These are phyloP conservation scores for Vigna unguiculata DNA, from an alignment of 306 rosid genomes.

Conservation along the genomic window DNA sequence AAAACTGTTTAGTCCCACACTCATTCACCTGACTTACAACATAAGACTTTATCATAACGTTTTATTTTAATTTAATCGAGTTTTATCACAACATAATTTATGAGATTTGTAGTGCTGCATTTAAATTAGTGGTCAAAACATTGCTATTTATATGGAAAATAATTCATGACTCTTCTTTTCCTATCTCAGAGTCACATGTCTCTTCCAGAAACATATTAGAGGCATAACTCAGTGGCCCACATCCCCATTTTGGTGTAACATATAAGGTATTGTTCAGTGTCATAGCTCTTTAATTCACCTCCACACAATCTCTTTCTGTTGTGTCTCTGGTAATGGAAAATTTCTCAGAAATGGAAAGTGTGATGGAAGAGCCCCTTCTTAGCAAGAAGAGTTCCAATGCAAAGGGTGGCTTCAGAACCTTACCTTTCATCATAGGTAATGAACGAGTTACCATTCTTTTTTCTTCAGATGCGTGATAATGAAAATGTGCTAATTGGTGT, in stretches of 20 bases:
- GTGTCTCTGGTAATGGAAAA: neutral
- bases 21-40: too few species aligned
- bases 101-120: too few species aligned
- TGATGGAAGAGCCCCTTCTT: constrained; percentile 42
- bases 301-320: neutral
- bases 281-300: neutral
- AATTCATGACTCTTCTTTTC: too few species aligned
- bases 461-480: neutral
- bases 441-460: neutral
- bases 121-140: too few species aligned
- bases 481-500: neutral
- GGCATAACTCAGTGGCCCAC: neutral
- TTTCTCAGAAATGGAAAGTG: constrained; percentile 24
- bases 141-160: too few species aligned
- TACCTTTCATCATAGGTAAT: constrained; percentile 51
- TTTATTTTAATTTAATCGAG: too few species aligned
- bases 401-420: constrained; percentile 48
- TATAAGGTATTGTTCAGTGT: neutral
- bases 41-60: too few species aligned
- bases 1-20: too few species aligned
- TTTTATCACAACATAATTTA: too few species aligned
- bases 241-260: neutral
- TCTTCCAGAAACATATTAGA: neutral
- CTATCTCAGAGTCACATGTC: too few species aligned
- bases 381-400: neutral